A percentile compares a stretch with the other conserved stretches of the same genome.
phyloP scores from a whole-genome alignment of 169 alveolate genomes.

The Plasmodium ovale region DNA sequence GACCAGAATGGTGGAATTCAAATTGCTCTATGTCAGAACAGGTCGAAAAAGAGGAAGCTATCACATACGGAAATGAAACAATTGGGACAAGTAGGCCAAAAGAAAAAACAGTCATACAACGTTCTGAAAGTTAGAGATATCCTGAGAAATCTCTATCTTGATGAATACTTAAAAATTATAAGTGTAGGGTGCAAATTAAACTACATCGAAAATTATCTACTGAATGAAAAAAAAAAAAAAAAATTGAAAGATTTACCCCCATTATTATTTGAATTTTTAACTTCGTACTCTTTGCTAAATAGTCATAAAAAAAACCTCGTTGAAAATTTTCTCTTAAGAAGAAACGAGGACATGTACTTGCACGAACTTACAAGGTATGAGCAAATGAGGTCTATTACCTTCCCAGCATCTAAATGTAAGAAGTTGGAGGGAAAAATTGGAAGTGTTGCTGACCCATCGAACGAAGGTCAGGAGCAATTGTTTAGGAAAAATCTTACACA shows the following conservation, averaged over 20 bases:
- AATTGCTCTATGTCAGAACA: neutral
- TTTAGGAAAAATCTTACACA: neutral
- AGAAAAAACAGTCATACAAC: constrained; percentile 2
- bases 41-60: constrained; percentile 23
- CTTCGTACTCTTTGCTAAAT: constrained; percentile 65
- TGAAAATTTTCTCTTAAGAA: constrained; percentile 24
- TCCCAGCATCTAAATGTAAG: neutral
- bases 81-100: neutral
- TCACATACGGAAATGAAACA: neutral
- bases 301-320: constrained; percentile 24
- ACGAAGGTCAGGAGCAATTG: neutral
- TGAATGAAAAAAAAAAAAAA: constrained; percentile 34
- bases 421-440: neutral
- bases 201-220: constrained; percentile 64
- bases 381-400: neutral
- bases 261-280: constrained; percentile 58
- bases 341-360: constrained; percentile 10
- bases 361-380: neutral
- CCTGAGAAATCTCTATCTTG: constrained; percentile 50
- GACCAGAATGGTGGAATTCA: neutral
- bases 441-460: neutral
- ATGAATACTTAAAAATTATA: constrained; percentile 62
- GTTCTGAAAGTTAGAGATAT: constrained; percentile 33
- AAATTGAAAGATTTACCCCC: constrained; percentile 60
- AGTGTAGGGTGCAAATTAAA: constrained; percentile 59